Conservation (phyloP, 352 stramenopile species). For the Pythium folliculosum region DNA sequence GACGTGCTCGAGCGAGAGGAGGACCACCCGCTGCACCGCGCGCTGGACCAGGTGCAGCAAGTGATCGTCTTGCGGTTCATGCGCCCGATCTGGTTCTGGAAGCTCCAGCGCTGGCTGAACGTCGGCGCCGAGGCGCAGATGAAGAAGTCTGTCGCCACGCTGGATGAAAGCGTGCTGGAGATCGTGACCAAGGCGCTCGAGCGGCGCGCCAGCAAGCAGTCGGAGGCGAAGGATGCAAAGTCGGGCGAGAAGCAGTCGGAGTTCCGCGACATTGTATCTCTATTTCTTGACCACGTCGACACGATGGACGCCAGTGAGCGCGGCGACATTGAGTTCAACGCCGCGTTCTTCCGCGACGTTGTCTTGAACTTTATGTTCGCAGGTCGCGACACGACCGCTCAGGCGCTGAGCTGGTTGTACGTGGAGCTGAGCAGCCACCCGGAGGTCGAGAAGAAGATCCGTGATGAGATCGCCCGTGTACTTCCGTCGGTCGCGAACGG, state of each 20-base stretch:
- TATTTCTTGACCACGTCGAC: conserved; percentile 47
- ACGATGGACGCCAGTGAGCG: background rate
- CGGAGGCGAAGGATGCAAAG: background rate
- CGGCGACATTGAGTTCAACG: conserved; percentile 33
- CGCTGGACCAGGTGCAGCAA: conserved; percentile 42
- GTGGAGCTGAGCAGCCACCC: conserved; percentile 55
- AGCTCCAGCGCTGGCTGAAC: conserved; percentile 34
- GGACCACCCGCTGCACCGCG: conserved; percentile 53
- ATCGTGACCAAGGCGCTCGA: conserved; percentile 42
- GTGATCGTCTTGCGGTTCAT: conserved; percentile 34
- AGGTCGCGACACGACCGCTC: conserved; percentile 73
- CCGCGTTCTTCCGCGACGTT: conserved; percentile 64
- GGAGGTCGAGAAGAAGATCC: conserved; percentile 45
- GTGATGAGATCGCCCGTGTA: conserved; percentile 40
- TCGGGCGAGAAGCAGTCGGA: background rate
- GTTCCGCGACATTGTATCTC: conserved; percentile 3
- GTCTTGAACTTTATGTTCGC: conserved; percentile 81
- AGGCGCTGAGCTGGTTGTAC: conserved; percentile 76
- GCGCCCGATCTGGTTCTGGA: conserved; percentile 45
- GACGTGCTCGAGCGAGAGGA: conserved; percentile 38
- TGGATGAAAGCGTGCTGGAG: conserved; percentile 46
- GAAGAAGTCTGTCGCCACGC: conserved; percentile 35
- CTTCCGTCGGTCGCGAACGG: conserved; percentile 19
- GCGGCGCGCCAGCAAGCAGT: background rate
- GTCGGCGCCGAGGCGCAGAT: conserved; percentile 37